A percentile compares a stretch with the other conserved stretches of the same genome.
Evolutionary conservation across 2,329 filamentous ascomycete species (phyloP).

Genomic region (Penicillium sp.): DNA sequence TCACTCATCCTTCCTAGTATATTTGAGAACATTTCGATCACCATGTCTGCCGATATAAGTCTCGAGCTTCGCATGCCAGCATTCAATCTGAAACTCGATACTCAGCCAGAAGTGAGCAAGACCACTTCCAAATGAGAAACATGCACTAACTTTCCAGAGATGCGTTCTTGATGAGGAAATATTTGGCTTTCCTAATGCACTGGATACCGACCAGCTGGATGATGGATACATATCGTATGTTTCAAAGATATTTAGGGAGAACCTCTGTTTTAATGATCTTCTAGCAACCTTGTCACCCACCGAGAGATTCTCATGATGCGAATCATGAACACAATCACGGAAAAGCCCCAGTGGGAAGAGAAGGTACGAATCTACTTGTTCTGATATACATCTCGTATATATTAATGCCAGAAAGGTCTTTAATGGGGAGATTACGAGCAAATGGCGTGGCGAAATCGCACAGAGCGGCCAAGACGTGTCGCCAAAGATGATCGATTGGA

Average conservation of each 20-base stretch:
- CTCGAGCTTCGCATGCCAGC: neutral
- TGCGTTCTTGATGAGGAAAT: neutral
- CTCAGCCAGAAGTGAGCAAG: neutral
- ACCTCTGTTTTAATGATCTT: neutral
- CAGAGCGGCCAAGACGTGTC: conserved; percentile 29
- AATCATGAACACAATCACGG: conserved; percentile 45
- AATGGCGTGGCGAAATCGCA: conserved; percentile 37
- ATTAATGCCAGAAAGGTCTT: conserved; percentile 26
- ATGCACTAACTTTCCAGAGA: neutral
- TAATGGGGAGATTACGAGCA: conserved; percentile 34
- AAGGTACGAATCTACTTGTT: conserved; percentile 32
- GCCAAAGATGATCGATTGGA: conserved; percentile 38
- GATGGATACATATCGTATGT: neutral
- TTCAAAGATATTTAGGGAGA: neutral
- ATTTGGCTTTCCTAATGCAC: neutral
- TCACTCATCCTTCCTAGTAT: neutral
- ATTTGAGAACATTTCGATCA: neutral
- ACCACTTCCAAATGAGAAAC: neutral
- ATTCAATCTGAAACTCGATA: neutral
- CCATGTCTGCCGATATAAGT: neutral
- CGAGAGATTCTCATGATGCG: conserved; percentile 45
- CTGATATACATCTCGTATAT: neutral
- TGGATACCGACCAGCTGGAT: neutral
- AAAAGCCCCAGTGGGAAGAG: conserved; percentile 45
- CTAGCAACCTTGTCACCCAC: neutral